phyloP scores from a whole-genome alignment of 169 alveolate genomes.

The Sarcocystis neurona region DNA sequence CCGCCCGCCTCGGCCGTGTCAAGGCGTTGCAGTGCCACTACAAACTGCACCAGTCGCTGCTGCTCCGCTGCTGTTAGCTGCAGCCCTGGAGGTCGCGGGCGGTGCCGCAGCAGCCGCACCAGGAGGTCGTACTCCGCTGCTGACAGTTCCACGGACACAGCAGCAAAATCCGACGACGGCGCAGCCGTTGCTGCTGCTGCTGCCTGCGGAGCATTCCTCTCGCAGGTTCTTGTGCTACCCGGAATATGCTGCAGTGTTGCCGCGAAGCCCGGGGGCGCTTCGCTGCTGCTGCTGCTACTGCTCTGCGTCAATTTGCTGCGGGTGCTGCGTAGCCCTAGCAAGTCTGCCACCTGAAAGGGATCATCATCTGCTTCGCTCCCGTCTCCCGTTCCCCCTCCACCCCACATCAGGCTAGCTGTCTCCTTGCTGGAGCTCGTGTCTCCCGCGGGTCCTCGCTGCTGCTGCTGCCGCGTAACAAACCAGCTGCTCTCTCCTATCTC shows the following conservation, averaged over 20 bases:
- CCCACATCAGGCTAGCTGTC: no score
- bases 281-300: not conserved
- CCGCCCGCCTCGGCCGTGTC: conserved; percentile 11
- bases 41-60: conserved; percentile 43
- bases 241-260: no score
- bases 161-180: not conserved
- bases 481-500: not conserved
- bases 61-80: conserved; percentile 51
- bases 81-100: conserved; percentile 43
- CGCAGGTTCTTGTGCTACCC: no score
- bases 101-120: conserved; percentile 41
- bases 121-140: conserved; percentile 20
- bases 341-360: conserved; percentile 44
- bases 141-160: not conserved
- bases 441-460: conserved; percentile 27
- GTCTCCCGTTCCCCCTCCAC: no score
- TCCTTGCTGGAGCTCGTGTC: no score
- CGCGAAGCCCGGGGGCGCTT: no score
- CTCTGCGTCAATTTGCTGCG: not conserved
- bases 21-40: conserved; percentile 37
- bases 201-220: not conserved
- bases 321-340: conserved; percentile 1
- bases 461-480: conserved; percentile 1
- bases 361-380: no score
- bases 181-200: conserved; percentile 13